Evolutionary conservation across 225 moss, liverwort and hornwort species (phyloP), one percentile per base, ranked within the genome.

Genomic region (Straminergon stramineum): DNA sequence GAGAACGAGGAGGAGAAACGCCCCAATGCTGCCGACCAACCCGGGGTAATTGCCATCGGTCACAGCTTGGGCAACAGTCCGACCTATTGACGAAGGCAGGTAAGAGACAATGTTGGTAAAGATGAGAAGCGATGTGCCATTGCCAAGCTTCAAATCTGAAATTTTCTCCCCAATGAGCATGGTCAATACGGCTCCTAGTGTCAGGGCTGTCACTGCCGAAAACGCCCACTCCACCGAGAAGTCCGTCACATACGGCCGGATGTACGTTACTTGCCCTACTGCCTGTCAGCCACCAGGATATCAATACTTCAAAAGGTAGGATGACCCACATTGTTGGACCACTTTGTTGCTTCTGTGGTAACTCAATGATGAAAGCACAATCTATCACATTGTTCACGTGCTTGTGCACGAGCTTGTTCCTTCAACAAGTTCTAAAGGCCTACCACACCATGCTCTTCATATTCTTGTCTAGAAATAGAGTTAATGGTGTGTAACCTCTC

Each of bases 101-200:
- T 97, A 99, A 16, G 99, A 99, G 52, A 99, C 99, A 63, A 99
- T 99, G 87, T 97, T 99, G 77, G 97, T 99, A 87, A 96, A 99
- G 68, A 99, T 99, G 85, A 97, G 93, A 64, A 96, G 96, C 16
- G 99, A 99, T 35, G 96, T 97, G 87, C 99, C 99, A 45, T 99
- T 97, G 41, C 96, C 97, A 79, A 97, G 95, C 92, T 99, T 99
- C 73, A 95, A 86, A 89, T 99, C 97, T 39, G 96, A 93, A 77
- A 97, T 92, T 78, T 95, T 97, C 91, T 99, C 97, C 79, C 97
- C 96, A 55, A 97, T 99, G 62, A 93, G 94, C 90, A 99, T 92
- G 53, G 99, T 97, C 68, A 94, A 22, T 80, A 96, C 93, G 24
- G 99, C 94, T 79, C 99, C 99, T 41, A 96, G 88, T 39, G 97